Evolutionary conservation across 805 yeast genomes (phyloP).

Genomic region (Saccharomycopsis lassenensis): DNA sequence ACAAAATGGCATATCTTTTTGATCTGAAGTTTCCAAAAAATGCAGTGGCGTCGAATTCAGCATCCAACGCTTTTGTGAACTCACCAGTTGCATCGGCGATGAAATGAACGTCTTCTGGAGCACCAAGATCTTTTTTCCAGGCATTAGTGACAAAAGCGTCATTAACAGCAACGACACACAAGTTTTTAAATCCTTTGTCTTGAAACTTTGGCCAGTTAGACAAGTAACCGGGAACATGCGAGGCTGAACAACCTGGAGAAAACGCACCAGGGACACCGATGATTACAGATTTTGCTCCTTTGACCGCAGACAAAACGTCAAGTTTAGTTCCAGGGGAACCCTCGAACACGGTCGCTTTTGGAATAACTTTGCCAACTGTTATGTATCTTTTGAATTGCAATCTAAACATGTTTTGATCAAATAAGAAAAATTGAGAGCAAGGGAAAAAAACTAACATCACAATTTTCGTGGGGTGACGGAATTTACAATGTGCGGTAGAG

Average conservation of each 20-base stretch:
- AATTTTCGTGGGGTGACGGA: too few relatives aligned
- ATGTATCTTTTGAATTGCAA: too few relatives aligned
- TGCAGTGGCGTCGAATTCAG: constrained; percentile 63
- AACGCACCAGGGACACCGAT: constrained; percentile 70
- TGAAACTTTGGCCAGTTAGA: constrained; percentile 39
- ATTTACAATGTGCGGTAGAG: too few relatives aligned
- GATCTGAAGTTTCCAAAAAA: constrained; percentile 70
- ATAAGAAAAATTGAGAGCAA: too few relatives aligned
- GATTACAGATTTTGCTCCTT: constrained; percentile 32
- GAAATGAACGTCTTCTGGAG: constrained; percentile 34
- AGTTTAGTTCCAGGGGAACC: constrained; percentile 12
- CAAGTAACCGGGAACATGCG: constrained; percentile 68
- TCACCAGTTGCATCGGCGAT: constrained; percentile 76
- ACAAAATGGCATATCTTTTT: constrained; percentile 64
- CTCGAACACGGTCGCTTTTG: constrained; percentile 34
- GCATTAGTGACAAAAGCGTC: constrained; percentile 80
- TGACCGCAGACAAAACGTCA: constrained; percentile 28
- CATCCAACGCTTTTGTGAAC: constrained; percentile 53
- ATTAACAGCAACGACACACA: constrained; percentile 69
- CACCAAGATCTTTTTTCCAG: constrained; percentile 47
- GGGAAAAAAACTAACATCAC: too few relatives aligned
- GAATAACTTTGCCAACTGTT: constrained; percentile 56
- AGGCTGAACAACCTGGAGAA: constrained; percentile 66
- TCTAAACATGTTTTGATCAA: too few relatives aligned
- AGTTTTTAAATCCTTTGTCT: constrained; percentile 51